Conservation (phyloP, 2,329 filamentous ascomycete genomes). For the Calonectria ilicicola region DNA sequence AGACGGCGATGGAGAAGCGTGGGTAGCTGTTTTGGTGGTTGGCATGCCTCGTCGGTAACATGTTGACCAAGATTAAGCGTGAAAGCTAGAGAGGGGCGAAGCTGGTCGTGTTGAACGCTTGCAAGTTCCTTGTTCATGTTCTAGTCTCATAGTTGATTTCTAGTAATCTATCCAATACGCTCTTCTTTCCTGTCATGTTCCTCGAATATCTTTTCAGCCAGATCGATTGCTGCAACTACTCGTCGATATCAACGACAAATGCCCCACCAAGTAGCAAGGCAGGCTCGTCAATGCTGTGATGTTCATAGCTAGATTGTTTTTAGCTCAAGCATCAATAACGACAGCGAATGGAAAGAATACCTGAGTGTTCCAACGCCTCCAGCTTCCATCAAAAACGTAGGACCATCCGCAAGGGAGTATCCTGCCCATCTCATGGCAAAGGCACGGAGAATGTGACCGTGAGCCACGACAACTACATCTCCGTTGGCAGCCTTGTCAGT, state of each 20-base stretch:
- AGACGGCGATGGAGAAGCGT: neutral
- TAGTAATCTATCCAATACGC: neutral
- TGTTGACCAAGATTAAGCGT: neutral
- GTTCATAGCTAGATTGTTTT: constrained; percentile 74
- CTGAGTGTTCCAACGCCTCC: constrained; percentile 87
- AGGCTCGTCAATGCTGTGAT: constrained; percentile 81
- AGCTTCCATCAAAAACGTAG: constrained; percentile 86
- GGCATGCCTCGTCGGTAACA: neutral
- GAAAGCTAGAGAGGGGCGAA: neutral
- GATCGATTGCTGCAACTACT: neutral
- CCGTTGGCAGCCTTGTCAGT: constrained; percentile 52
- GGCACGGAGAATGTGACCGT: constrained; percentile 89
- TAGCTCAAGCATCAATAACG: constrained; percentile 7
- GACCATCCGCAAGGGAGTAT: constrained; percentile 79
- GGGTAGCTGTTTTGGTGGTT: neutral
- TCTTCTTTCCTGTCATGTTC: neutral
- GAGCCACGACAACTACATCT: constrained; percentile 76
- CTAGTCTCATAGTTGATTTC: neutral
- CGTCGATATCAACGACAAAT: constrained; percentile 65
- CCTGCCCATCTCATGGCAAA: constrained; percentile 90
- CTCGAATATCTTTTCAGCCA: neutral
- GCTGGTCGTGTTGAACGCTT: neutral
- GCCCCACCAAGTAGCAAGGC: constrained; percentile 83
- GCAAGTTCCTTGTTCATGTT: neutral
- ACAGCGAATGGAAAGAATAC: constrained; percentile 52